A percentile compares a stretch with the other conserved stretches of the same genome.
Evolutionary conservation across 768 basidiomycete species (phyloP).

Genomic region (Melanogaster broomeanus): DNA sequence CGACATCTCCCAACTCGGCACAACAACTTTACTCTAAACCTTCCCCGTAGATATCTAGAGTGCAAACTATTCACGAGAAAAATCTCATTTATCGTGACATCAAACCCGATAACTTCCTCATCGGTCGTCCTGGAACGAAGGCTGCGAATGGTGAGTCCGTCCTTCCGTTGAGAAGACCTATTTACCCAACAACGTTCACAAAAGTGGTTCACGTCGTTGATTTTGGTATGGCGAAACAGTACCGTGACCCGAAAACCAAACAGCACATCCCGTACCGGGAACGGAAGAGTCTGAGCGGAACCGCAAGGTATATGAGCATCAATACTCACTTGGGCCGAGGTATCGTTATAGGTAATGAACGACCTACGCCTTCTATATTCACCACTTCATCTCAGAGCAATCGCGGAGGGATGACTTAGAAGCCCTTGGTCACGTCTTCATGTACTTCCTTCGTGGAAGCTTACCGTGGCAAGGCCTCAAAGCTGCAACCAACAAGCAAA

Average conservation of each 20-base stretch:
- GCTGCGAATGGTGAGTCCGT: slow-evolving; percentile 65
- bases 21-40: slow-evolving; percentile 7
- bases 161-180: not conserved
- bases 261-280: slow-evolving; percentile 99
- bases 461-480: slow-evolving; percentile 99
- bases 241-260: slow-evolving; percentile 98
- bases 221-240: slow-evolving; percentile 99
- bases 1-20: slow-evolving; percentile 17
- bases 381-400: slow-evolving; percentile 56
- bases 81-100: slow-evolving; percentile 99
- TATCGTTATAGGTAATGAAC: slow-evolving; percentile 35
- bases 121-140: slow-evolving; percentile 93
- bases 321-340: slow-evolving; percentile 98
- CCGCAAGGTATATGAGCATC: slow-evolving; percentile 99
- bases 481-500: slow-evolving; percentile 99
- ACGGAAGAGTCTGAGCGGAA: slow-evolving; percentile 95
- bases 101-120: slow-evolving; percentile 99
- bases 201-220: slow-evolving; percentile 92
- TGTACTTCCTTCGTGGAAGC: slow-evolving; percentile 98
- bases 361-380: slow-evolving; percentile 4
- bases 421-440: slow-evolving; percentile 99
- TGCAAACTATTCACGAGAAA: slow-evolving; percentile 99
- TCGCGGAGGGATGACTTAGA: slow-evolving; percentile 96
- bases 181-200: not conserved
- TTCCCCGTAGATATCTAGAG: slow-evolving; percentile 74